Base-by-base conservation (phyloP, 164 flowering plant species). In the Dillenia suffruticosa region DNA sequence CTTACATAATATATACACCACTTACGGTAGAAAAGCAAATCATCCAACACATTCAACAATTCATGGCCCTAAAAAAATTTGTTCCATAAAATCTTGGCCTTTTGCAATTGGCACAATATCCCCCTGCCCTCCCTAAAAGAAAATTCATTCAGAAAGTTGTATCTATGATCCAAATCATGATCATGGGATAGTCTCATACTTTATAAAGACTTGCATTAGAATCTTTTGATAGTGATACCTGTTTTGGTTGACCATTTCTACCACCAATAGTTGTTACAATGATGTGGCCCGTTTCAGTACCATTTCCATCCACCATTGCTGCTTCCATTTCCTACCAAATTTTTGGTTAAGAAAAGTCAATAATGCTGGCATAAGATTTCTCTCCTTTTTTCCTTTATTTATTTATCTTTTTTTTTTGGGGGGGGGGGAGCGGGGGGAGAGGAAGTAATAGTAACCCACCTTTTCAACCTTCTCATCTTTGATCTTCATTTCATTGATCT, bases 261-360 rank as follows among this genome's bases (percentile, higher is more conserved):
- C 94, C 90, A 54, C 89, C 89, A 66, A 85, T 83, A 57, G 90
- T 85, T 32, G 89, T 87, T 24, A 87, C 89, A 68, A 85, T 87
- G 16, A 87, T 81, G 67, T 84, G 94, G 10, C 94, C 93, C 4
- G 84, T 81, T 66, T 87, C 90, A 54, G 87, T 81, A 61, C 90
- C 90, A 76, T 79, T 83, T 52, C 84, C 94, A 78, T 85, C 80
- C 16, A 87, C 86, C 49, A 87, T 72, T 3, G 82, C 72, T 43
- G 86, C 84, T 74, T 87, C 94, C 82, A 85, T 76, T 72, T 85
- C 89, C 89, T 85, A 50, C 13, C 57, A 63, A 12, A 59, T n/a
- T 54, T 58, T 48, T 64, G 9, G 22, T 9, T 12, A 44, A 44
- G 51, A 44, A 46, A 51, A 24, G 44, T 16, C 54, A 44, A 57